Evolutionary conservation across 768 basidiomycete species (phyloP).

Genomic region (Leucocoprinus leucothites): DNA sequence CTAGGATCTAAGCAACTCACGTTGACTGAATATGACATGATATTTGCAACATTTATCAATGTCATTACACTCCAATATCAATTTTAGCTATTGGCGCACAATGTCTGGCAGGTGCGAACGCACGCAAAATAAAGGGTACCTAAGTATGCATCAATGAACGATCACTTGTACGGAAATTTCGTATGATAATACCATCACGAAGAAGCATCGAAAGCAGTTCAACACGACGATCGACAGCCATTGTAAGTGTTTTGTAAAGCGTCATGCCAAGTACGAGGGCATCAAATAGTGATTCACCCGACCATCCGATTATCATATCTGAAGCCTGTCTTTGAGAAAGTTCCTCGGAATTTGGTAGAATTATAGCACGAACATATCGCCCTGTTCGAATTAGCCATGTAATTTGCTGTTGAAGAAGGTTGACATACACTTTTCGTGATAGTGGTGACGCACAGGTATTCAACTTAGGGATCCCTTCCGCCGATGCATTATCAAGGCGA

Average conservation of each 20-base stretch:
- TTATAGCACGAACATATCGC: too few species aligned
- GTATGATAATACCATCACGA: slow-evolving; percentile 32
- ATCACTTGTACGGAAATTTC: background rate
- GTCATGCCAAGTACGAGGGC: slow-evolving; percentile 37
- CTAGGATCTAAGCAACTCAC: background rate
- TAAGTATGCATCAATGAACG: background rate
- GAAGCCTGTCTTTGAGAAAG: too few species aligned
- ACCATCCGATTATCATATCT: too few species aligned
- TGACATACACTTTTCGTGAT: too few species aligned
- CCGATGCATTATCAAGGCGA: too few species aligned
- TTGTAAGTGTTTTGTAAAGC: slow-evolving; percentile 32
- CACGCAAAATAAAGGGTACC: slow-evolving; percentile 40
- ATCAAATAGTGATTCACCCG: slow-evolving; percentile 22
- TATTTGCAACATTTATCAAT: slow-evolving; percentile 32
- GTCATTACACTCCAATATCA: slow-evolving; percentile 29
- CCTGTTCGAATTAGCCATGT: too few species aligned
- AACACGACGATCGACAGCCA: slow-evolving; percentile 20
- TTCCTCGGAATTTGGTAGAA: too few species aligned
- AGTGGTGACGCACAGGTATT: too few species aligned
- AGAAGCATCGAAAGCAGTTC: slow-evolving; percentile 31
- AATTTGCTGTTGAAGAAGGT: too few species aligned
- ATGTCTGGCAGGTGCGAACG: background rate
- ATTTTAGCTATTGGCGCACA: background rate
- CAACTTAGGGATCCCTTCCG: too few species aligned
- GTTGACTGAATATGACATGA: slow-evolving; percentile 35